Conservation (phyloP, 2,329 filamentous ascomycete species). For the Thermomyces lanuginosus region DNA sequence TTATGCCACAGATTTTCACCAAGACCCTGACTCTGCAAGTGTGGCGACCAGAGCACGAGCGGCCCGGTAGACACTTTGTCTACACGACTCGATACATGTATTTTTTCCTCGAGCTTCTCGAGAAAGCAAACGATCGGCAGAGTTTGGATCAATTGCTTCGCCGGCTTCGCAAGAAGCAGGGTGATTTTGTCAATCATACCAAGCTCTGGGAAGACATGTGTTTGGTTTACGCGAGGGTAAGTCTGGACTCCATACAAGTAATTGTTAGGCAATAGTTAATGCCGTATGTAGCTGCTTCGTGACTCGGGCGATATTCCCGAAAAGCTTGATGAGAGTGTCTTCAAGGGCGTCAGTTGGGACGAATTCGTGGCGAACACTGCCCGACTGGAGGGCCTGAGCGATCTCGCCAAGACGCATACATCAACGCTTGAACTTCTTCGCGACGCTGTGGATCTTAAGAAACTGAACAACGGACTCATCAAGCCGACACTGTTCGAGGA, state of each 20-base stretch:
- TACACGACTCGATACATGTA: slow-evolving; percentile 77
- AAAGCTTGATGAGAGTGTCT: slow-evolving; percentile 47
- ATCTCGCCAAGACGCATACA: slow-evolving; percentile 30
- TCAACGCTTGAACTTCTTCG: slow-evolving; percentile 45
- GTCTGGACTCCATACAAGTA: too few relatives aligned
- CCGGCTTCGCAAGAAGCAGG: slow-evolving; percentile 63
- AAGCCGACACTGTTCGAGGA: slow-evolving; percentile 79
- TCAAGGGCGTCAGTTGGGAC: slow-evolving; percentile 47
- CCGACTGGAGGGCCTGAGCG: slow-evolving; percentile 43
- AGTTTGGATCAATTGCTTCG: slow-evolving; percentile 65
- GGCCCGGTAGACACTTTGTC: slow-evolving; percentile 73
- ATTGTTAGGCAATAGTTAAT: too few relatives aligned
- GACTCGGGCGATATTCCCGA: slow-evolving; percentile 40
- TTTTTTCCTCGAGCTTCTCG: slow-evolving; percentile 61
- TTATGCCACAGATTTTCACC: slow-evolving; percentile 73
- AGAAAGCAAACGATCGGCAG: slow-evolving; percentile 55
- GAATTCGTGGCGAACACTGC: slow-evolving; percentile 46
- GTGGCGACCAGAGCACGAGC: slow-evolving; percentile 82
- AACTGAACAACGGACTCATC: slow-evolving; percentile 73
- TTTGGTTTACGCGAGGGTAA: slow-evolving; percentile 38
- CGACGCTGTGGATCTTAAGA: slow-evolving; percentile 53
- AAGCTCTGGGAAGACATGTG: slow-evolving; percentile 48
- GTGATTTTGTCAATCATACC: slow-evolving; percentile 51
- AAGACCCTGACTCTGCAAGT: slow-evolving; percentile 92
- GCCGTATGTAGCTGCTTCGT: slow-evolving; percentile 36